A percentile compares a stretch with the other conserved stretches of the same genome.
Evolutionary conservation across 1,284 basidiomycete species (phyloP).

Genomic region (Clitocybe nebularis): DNA sequence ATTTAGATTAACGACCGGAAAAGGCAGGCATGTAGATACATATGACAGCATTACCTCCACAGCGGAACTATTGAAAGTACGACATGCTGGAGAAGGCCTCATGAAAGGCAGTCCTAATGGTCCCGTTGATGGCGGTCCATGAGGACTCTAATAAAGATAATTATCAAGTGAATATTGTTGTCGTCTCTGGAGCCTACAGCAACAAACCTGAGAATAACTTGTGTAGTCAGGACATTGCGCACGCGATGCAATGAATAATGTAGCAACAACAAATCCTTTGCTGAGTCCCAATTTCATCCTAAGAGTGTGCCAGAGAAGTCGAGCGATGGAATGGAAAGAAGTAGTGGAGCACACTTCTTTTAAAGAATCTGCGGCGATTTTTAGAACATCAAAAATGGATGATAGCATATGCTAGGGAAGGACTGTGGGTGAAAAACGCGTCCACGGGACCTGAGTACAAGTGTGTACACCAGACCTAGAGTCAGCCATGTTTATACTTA

Average conservation of each 20-base stretch:
- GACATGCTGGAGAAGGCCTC: slow-evolving; percentile 61
- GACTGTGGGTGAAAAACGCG: slow-evolving; percentile 8
- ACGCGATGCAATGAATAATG: slow-evolving; percentile 25
- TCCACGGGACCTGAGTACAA: slow-evolving; percentile 21
- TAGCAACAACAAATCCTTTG: slow-evolving; percentile 21
- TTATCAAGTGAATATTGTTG: slow-evolving; percentile 1
- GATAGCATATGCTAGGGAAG: slow-evolving; percentile 20
- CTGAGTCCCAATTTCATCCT: slow-evolving; percentile 28
- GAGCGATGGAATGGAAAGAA: slow-evolving; percentile 5
- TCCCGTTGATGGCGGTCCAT: slow-evolving; percentile 55
- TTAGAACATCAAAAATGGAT: slow-evolving; percentile 19
- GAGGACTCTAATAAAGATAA: slow-evolving; percentile 39
- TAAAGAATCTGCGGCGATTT: slow-evolving; percentile 19
- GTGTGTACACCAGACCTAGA: too few species aligned
- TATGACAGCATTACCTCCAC: slow-evolving; percentile 60
- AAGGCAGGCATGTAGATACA: not conserved
- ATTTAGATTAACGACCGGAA: slow-evolving; percentile 2
- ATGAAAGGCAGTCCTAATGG: slow-evolving; percentile 65
- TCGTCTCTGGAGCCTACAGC: not conserved
- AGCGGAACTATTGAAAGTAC: slow-evolving; percentile 70
- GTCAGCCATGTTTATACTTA: too few species aligned
- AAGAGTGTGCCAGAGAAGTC: slow-evolving; percentile 15
- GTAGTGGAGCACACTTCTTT: slow-evolving; percentile 16
- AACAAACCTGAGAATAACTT: slow-evolving; percentile 51
- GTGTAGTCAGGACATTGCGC: slow-evolving; percentile 62